Evolutionary conservation across 2,329 filamentous ascomycete species (phyloP), one percentile per base, ranked within the genome.

Genomic region (Neofusicoccum kwambonambiense): DNA sequence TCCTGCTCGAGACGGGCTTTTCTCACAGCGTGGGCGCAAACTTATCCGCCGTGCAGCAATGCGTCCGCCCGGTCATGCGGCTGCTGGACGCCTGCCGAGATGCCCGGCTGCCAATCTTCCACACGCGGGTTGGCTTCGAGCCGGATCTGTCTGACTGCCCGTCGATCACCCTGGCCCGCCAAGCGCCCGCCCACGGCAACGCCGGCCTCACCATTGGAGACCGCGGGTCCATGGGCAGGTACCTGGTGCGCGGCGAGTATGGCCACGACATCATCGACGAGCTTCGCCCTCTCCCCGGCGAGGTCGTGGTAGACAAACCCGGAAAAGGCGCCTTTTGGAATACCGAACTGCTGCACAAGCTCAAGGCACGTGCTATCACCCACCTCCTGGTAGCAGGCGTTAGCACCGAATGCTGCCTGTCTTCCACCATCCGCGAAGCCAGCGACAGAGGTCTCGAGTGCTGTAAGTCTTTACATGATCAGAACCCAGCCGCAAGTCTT

Each of bases 401-500:
- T 11, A 87, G 84, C 0, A 86, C 84, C 0, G 84, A 87, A 72
- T 84, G 83, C 68, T 87, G 84, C 68, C 84, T 87, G 60, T 82
- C 82, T 8, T 84, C 83, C 0, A 85, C 84, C 0, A 76, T 84
- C 2, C 76, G 84, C 42, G 86, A 87, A 72, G 83, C 83, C 37
- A 84, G 84, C 65, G 86, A 87, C 69, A 80, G 86, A n/a, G 86
- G 86, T 0, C 87, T 86, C 67, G 83, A 87, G 69, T 86, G 83
- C 72, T 87, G 85, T 76, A 78, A 67, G 71, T 31, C 27, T 31
- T 31, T 31, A 7, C 27, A 31, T 31, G 4, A 7, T 1, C 27
- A 31, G 27, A 31, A 7, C 27, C 27, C 27, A 31, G 27, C 27
- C 5, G 27, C 27, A 31, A 5, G 27, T 31, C 27, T 37, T 39